Conservation (phyloP, 768 basidiomycete species). For the Xerocomellus amylosporus region DNA sequence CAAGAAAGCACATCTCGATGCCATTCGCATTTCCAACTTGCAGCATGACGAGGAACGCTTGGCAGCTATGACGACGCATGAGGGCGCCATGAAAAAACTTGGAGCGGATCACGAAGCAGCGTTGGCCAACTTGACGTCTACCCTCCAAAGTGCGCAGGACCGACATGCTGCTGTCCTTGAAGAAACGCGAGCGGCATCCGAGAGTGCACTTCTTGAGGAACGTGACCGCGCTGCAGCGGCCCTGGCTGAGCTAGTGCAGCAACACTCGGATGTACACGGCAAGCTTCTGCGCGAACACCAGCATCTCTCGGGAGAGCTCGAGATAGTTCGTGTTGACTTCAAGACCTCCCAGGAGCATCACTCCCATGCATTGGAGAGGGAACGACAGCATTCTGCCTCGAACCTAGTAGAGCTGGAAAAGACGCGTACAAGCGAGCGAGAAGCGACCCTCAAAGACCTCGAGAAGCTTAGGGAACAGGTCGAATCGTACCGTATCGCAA, state of each 20-base stretch:
- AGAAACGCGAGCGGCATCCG: slow-evolving; percentile 32
- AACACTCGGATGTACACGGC: slow-evolving; percentile 49
- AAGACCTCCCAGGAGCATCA: slow-evolving; percentile 26
- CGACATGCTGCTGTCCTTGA: slow-evolving; percentile 37
- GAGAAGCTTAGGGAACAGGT: slow-evolving; percentile 51
- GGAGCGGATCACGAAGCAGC: slow-evolving; percentile 49
- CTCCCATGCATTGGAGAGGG: slow-evolving; percentile 23
- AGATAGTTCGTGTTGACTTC: slow-evolving; percentile 48
- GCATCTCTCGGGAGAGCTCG: slow-evolving; percentile 49
- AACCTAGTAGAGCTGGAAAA: slow-evolving; percentile 17
- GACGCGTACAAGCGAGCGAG: slow-evolving; percentile 21
- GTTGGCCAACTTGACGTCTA: slow-evolving; percentile 39
- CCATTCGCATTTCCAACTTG: slow-evolving; percentile 31
- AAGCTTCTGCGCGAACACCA: slow-evolving; percentile 37
- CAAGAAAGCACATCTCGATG: slow-evolving; percentile 45
- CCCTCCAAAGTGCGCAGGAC: slow-evolving; percentile 38
- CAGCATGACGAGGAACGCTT: slow-evolving; percentile 38
- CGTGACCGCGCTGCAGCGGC: slow-evolving; percentile 42
- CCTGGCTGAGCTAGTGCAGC: slow-evolving; percentile 48
- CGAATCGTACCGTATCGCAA: slow-evolving; percentile 45
- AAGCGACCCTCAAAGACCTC: slow-evolving; percentile 43
- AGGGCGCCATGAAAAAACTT: slow-evolving; percentile 39
- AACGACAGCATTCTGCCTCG: slow-evolving; percentile 27
- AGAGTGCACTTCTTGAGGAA: slow-evolving; percentile 43
- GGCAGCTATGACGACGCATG: slow-evolving; percentile 40